Evolutionary conservation across 768 basidiomycete species (phyloP).

Genomic region (Leccinum obscurum): DNA sequence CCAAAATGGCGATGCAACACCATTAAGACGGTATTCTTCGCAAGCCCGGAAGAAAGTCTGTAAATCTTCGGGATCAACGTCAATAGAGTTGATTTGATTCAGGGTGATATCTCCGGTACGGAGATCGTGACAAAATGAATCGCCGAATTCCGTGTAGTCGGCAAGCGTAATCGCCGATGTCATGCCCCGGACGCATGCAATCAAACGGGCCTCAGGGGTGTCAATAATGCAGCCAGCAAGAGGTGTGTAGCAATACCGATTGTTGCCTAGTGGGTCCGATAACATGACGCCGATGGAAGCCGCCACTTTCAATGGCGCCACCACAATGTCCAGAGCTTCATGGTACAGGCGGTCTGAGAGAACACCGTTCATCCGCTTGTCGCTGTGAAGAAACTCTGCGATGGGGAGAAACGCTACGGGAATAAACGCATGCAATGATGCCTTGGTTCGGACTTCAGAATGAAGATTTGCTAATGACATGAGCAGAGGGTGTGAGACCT

Average conservation of each 20-base stretch:
- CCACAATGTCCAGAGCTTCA: background rate
- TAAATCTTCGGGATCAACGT: background rate
- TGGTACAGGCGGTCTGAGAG: slow-evolving; percentile 22
- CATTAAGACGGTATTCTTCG: slow-evolving; percentile 4
- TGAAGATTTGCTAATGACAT: background rate
- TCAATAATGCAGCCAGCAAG: slow-evolving; percentile 35
- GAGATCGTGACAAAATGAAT: slow-evolving; percentile 28
- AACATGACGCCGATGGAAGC: slow-evolving; percentile 19
- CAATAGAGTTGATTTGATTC: slow-evolving; percentile 1
- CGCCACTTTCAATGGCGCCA: slow-evolving; percentile 15
- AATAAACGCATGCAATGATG: background rate
- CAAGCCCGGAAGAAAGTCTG: background rate
- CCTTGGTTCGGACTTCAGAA: background rate
- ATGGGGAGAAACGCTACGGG: background rate
- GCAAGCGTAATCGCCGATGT: slow-evolving; percentile 36
- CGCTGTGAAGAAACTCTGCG: slow-evolving; percentile 18
- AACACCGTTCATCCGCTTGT: slow-evolving; percentile 8
- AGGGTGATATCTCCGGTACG: slow-evolving; percentile 14
- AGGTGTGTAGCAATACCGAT: slow-evolving; percentile 27
- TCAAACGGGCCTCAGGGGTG: slow-evolving; percentile 31
- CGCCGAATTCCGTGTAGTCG: slow-evolving; percentile 32
- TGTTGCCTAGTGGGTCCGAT: slow-evolving; percentile 24
- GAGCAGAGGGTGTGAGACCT: background rate
- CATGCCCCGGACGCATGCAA: slow-evolving; percentile 32
- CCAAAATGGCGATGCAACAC: slow-evolving; percentile 29